Conservation (phyloP, 108 stramenopile species). For the Skeletonema menzelii region DNA sequence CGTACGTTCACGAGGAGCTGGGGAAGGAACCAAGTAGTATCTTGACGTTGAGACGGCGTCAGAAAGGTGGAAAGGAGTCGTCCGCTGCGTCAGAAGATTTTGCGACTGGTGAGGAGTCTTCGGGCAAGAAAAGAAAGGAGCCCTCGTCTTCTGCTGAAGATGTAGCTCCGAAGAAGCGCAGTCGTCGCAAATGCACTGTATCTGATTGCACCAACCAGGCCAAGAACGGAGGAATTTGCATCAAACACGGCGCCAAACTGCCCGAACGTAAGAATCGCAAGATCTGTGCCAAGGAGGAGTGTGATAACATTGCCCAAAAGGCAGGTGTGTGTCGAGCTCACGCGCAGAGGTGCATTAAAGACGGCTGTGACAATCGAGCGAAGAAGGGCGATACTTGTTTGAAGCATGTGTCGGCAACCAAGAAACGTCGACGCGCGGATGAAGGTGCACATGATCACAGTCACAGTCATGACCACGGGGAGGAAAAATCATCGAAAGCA, state of each 20-base stretch:
- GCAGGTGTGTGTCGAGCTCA: not conserved
- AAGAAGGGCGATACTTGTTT: constrained; percentile 8
- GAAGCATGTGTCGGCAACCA: not conserved
- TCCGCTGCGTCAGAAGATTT: not conserved
- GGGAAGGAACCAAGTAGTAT: constrained; percentile 1
- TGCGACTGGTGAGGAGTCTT: not conserved
- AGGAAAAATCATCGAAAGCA: not conserved
- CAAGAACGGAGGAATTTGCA: constrained; percentile 3
- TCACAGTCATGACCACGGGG: not conserved
- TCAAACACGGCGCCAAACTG: constrained; percentile 3
- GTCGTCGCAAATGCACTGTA: not conserved
- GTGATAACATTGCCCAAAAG: constrained; percentile 1
- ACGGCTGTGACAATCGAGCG: constrained; percentile 11
- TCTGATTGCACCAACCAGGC: constrained; percentile 9
- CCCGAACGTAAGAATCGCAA: constrained; percentile 1
- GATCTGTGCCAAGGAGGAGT: not conserved
- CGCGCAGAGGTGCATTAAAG: not conserved
- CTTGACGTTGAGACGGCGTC: not conserved
- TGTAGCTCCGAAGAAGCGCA: not conserved
- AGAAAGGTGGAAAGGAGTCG: not conserved
- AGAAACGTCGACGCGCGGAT: not conserved
- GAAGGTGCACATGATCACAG: not conserved
- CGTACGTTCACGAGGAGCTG: not conserved
- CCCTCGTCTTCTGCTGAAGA: not conserved
- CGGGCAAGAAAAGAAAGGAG: not conserved